Percentiles rank a stretch among this genome's conserved stretches.
phyloP scores from a whole-genome alignment of 768 basidiomycete species.

The Trametes maxima region DNA sequence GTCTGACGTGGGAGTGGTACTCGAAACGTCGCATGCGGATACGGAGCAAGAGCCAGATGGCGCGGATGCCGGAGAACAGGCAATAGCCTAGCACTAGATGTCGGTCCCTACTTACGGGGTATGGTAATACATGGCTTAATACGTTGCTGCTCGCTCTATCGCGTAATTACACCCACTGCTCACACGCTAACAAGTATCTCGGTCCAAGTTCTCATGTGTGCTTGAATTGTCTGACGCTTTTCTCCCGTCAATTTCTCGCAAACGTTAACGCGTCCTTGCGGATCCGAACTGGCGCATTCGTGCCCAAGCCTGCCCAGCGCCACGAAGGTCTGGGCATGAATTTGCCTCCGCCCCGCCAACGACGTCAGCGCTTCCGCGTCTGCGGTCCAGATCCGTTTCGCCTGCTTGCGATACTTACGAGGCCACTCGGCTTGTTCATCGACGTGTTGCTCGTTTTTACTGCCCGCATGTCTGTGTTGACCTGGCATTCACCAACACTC shows the following conservation, averaged over 20 bases:
- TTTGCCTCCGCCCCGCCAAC: too few species aligned
- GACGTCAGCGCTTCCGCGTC: too few species aligned
- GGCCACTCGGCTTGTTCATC: background rate
- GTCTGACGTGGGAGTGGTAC: constrained; percentile 97
- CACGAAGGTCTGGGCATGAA: too few species aligned
- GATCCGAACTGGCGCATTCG: too few species aligned
- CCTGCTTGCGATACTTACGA: background rate
- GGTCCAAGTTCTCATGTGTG: too few species aligned
- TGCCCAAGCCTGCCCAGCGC: too few species aligned
- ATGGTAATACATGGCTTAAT: constrained; percentile 24
- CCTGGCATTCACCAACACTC: too few species aligned
- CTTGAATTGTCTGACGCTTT: too few species aligned
- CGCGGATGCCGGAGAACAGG: constrained; percentile 70
- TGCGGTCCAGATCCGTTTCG: background rate
- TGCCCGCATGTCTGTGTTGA: background rate
- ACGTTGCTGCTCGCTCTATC: constrained; percentile 5
- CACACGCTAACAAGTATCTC: background rate
- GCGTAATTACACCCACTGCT: background rate
- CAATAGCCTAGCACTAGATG: constrained; percentile 25
- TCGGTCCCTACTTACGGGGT: constrained; percentile 4
- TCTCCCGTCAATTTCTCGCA: too few species aligned
- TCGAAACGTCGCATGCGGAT: constrained; percentile 67
- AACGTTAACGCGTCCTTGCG: too few species aligned
- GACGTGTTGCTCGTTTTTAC: background rate
- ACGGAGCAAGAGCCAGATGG: constrained; percentile 62